Evolutionary conservation across 192 early-diverging fungal species (phyloP), one percentile per base, ranked within the genome.

Genomic region (Gamsiella multidivaricata): DNA sequence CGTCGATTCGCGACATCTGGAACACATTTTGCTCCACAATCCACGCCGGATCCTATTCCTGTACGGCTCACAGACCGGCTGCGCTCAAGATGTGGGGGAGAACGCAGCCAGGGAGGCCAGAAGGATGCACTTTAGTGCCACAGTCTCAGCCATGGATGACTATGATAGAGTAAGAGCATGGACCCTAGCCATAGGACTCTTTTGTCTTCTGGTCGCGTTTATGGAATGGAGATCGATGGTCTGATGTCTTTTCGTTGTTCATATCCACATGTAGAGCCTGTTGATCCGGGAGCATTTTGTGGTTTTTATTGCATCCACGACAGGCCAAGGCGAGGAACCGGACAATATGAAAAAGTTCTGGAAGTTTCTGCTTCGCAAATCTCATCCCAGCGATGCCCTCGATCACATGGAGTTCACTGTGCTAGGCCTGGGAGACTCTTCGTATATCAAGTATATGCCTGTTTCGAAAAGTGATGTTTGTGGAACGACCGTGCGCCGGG

Each of bases 391-490:
- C 23, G 85, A 91, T 45, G 84, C 91, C 2, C 82, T 97, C n/a
- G 60, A 69, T 15, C 74, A 85, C n/a, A 59, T 93, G 74, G 52
- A 85, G 39, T 94, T 91, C 80, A 92, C 93, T 5, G 96, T 99
- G 22, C 94, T 98, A 85, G 97, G 96, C 3, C 86, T 95, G 36
- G 97, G 97, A 25, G 97, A 99, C 80, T 97, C 95, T 20, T 95
- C 94, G 28, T 99, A 97, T 78, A 57, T 76, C 62, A 92, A 90
- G 89, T 93, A 84, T n/a, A n/a, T n/a, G n/a, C n/a, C n/a, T n/a
- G n/a, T n/a, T n/a, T n/a, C n/a, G n/a, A n/a, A n/a, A n/a, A n/a
- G n/a, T n/a, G n/a, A n/a, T n/a, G 82, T 73, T 0, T 36, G 45
- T n/a, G 14, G n/a, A n/a, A n/a, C n/a, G n/a, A n/a, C n/a, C n/a